Evolutionary conservation across 1,139 yeast genomes (phyloP).

Genomic region (Candida anutae): DNA sequence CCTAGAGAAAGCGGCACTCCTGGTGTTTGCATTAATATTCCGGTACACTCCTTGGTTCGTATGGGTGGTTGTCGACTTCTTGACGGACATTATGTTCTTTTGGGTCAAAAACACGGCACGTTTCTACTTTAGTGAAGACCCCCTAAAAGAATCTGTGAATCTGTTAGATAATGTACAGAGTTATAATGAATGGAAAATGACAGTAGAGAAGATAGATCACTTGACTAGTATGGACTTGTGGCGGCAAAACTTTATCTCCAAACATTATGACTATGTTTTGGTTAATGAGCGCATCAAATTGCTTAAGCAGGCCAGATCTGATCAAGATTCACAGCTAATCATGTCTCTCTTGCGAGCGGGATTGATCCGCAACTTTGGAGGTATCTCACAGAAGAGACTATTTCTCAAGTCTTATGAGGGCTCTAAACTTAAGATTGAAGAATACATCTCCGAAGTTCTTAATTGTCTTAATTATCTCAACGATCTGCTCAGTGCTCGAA

Average conservation of each 20-base stretch:
- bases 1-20: conserved; percentile 9
- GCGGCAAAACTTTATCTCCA: conserved; percentile 81
- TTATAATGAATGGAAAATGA: conserved; percentile 55
- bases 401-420: conserved; percentile 83
- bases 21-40: conserved; percentile 17
- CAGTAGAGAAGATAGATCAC: conserved; percentile 54
- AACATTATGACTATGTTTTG: conserved; percentile 75
- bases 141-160: conserved; percentile 31
- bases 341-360: conserved; percentile 77
- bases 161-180: conserved; percentile 35
- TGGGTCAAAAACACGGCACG: conserved; percentile 44
- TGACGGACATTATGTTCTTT: conserved; percentile 51
- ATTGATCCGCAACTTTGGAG: conserved; percentile 82
- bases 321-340: conserved; percentile 50
- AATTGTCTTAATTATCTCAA: conserved; percentile 54
- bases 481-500: conserved; percentile 23
- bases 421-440: conserved; percentile 81
- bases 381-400: conserved; percentile 71
- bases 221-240: conserved; percentile 66
- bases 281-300: conserved; percentile 67
- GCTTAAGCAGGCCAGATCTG: conserved; percentile 53
- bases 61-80: conserved; percentile 55
- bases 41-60: conserved; percentile 54
- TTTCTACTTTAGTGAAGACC: conserved; percentile 32
- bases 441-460: conserved; percentile 70